Conservation (phyloP, 2,329 filamentous ascomycete genomes). For the Cercospora brassicicola region DNA sequence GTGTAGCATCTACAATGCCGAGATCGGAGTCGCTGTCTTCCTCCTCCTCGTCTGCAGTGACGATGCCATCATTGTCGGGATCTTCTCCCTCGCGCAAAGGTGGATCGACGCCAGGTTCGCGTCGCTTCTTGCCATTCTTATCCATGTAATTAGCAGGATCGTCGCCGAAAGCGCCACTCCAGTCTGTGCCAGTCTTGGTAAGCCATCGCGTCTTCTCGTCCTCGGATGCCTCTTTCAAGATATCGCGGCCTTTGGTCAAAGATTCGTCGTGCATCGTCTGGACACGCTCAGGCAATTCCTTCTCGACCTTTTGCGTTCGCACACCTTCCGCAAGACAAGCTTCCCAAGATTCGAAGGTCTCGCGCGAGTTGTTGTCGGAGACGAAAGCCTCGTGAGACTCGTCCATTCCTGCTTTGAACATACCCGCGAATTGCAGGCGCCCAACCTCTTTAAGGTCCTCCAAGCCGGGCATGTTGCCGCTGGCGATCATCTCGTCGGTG, state of each 20-base stretch:
- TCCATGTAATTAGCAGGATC: slow-evolving; percentile 66
- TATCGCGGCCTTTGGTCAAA: slow-evolving; percentile 74
- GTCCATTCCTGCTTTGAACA: slow-evolving; percentile 89
- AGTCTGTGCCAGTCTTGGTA: slow-evolving; percentile 75
- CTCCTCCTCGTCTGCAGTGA: slow-evolving; percentile 44
- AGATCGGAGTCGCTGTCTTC: slow-evolving; percentile 47
- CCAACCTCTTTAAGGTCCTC: slow-evolving; percentile 76
- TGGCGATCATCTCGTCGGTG: slow-evolving; percentile 70
- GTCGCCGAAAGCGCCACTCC: slow-evolving; percentile 80
- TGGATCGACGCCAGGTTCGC: slow-evolving; percentile 56
- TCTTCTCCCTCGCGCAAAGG: slow-evolving; percentile 52
- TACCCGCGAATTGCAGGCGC: slow-evolving; percentile 73
- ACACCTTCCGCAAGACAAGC: slow-evolving; percentile 87
- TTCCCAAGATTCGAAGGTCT: slow-evolving; percentile 94
- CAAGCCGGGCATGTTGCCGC: slow-evolving; percentile 65
- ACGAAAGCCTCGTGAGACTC: slow-evolving; percentile 81
- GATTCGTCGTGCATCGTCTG: slow-evolving; percentile 79
- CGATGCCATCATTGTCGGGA: slow-evolving; percentile 44
- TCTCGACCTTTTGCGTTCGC: slow-evolving; percentile 66
- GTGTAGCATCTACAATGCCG: slow-evolving; percentile 59
- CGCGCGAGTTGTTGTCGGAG: slow-evolving; percentile 80
- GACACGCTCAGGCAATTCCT: slow-evolving; percentile 70
- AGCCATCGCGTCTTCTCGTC: slow-evolving; percentile 78
- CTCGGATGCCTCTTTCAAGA: slow-evolving; percentile 70
- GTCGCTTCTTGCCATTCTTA: slow-evolving; percentile 52